A percentile compares a stretch with the other conserved stretches of the same genome.
Evolutionary conservation across 192 early-diverging fungal species (phyloP).

Genomic region (Backusella morwellensis): DNA sequence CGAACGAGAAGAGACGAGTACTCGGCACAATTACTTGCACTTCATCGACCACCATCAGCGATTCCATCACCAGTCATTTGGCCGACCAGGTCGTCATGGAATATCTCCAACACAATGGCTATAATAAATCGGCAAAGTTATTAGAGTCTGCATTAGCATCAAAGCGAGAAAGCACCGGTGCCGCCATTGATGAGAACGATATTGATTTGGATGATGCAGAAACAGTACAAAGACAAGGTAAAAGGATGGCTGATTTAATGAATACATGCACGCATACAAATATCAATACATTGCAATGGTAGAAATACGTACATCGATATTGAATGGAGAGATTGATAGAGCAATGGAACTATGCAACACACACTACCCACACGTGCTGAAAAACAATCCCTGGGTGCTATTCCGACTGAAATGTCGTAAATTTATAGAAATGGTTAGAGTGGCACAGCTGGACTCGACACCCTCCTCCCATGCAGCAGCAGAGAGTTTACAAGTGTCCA

Average conservation of each 20-base stretch:
- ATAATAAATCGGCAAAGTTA: constrained; percentile 48
- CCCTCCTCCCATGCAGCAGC: background rate
- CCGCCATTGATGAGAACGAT: background rate
- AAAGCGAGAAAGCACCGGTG: background rate
- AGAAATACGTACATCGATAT: constrained; percentile 52
- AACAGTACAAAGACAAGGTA: constrained; percentile 13
- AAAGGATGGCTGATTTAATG: background rate
- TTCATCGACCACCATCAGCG: background rate
- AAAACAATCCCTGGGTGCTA: constrained; percentile 57
- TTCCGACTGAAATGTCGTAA: constrained; percentile 82
- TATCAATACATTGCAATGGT: background rate
- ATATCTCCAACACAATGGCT: background rate
- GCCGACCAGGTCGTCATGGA: background rate
- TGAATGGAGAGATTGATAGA: constrained; percentile 71
- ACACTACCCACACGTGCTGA: constrained; percentile 68
- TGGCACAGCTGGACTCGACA: background rate
- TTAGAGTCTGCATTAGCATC: constrained; percentile 37
- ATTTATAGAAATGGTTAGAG: constrained; percentile 81
- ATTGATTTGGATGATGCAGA: background rate
- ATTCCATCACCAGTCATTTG: background rate
- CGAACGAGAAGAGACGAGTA: constrained; percentile 8
- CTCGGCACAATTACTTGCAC: background rate
- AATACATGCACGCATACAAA: background rate
- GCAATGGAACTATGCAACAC: constrained; percentile 68
- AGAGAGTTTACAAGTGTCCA: constrained; percentile 5